phyloP scores from a whole-genome alignment of 1,139 yeast species.

The Pichia sp. region DNA sequence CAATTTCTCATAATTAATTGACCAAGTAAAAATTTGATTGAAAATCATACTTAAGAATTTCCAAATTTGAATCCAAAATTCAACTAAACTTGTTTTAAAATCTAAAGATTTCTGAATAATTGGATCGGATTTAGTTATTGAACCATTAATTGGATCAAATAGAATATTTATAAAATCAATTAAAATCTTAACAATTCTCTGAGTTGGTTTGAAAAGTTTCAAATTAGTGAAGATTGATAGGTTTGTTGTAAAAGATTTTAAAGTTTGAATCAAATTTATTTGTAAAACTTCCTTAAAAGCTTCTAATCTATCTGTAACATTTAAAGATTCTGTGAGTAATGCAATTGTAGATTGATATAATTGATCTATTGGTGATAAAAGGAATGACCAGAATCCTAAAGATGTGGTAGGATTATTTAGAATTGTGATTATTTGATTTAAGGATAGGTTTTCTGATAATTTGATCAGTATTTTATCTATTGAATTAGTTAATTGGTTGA shows the following conservation, averaged over 20 bases:
- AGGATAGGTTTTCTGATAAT: conserved; percentile 32
- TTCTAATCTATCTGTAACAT: conserved; percentile 65
- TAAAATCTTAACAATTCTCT: conserved; percentile 58
- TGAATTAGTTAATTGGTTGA: conserved; percentile 15
- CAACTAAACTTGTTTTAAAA: conserved; percentile 21
- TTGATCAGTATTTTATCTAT: conserved; percentile 20
- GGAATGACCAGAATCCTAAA: conserved; percentile 61
- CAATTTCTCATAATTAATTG: conserved; percentile 23
- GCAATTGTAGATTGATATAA: conserved; percentile 65
- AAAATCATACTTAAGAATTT: conserved; percentile 61
- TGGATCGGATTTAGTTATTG: conserved; percentile 31
- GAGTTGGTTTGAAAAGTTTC: conserved; percentile 39
- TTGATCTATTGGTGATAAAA: conserved; percentile 46
- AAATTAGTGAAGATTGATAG: conserved; percentile 14
- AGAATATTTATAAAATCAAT: conserved; percentile 66
- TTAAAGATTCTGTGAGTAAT: conserved; percentile 68
- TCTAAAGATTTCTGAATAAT: conserved; percentile 19
- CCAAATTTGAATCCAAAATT: conserved; percentile 71
- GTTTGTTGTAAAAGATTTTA: conserved; percentile 15
- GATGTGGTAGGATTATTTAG: conserved; percentile 33
- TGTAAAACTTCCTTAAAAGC: conserved; percentile 49
- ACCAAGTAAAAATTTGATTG: conserved; percentile 63
- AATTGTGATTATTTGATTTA: conserved; percentile 36
- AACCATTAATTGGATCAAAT: conserved; percentile 59
- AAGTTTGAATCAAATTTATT: conserved; percentile 31